Evolutionary conservation across 176 grass and related monocot genomes (phyloP).

Genomic region (Triticum urartu): DNA sequence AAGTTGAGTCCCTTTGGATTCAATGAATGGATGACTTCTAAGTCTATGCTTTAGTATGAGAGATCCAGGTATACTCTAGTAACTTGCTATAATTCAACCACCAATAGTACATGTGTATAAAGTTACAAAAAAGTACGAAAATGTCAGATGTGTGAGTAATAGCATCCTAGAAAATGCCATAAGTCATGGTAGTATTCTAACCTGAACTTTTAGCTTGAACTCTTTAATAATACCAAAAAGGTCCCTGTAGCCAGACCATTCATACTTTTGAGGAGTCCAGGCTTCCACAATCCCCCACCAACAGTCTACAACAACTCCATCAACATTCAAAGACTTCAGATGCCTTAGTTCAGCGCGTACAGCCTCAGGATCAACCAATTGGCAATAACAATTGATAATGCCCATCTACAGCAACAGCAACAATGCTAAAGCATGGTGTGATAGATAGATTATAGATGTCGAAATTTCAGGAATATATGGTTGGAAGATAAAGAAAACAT

Average conservation of each 20-base stretch:
- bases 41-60: not conserved
- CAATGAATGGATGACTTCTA: conserved; percentile 7
- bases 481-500: not conserved
- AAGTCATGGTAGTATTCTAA: conserved; percentile 29
- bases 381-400: conserved; percentile 78
- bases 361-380: conserved; percentile 72
- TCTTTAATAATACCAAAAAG: conserved; percentile 95
- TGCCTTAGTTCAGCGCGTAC: conserved; percentile 70
- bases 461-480: conserved; percentile 1
- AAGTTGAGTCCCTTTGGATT: not conserved
- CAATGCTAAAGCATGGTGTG: conserved; percentile 14
- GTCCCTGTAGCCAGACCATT: conserved; percentile 93
- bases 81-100: conserved; percentile 2
- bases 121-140: not conserved
- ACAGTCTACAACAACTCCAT: conserved; percentile 85
- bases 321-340: conserved; percentile 82
- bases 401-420: conserved; percentile 56
- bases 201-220: conserved; percentile 89
- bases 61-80: not conserved
- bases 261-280: conserved; percentile 83
- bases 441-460: not conserved
- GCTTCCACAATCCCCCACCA: conserved; percentile 98
- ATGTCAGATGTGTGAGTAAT: not conserved
- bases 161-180: not conserved
- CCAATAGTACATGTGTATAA: not conserved